Evolutionary conservation across 495 filamentous ascomycete species (phyloP).

Genomic region (Lasiosphaeris hirsuta): DNA sequence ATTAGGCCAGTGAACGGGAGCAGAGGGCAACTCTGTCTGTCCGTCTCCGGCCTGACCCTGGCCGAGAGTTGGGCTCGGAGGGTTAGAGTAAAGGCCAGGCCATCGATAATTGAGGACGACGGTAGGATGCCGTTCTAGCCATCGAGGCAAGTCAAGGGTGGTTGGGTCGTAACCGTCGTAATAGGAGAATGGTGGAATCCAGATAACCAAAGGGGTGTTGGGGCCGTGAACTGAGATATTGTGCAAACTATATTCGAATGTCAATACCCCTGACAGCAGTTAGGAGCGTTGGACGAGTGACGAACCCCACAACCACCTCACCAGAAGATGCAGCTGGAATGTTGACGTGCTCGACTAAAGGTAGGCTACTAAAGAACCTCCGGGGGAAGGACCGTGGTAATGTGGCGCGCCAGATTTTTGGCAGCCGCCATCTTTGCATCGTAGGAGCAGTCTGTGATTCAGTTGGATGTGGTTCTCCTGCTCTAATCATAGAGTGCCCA

Average conservation of each 20-base stretch:
- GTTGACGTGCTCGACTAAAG: slow-evolving; percentile 13
- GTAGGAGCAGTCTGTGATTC: background rate
- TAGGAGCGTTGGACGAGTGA: background rate
- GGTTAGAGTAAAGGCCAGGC: slow-evolving; percentile 12
- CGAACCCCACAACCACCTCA: slow-evolving; percentile 23
- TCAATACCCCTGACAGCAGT: too few species aligned
- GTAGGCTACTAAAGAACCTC: slow-evolving; percentile 10
- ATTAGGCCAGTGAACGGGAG: slow-evolving; percentile 40
- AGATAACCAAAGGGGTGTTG: slow-evolving; percentile 31
- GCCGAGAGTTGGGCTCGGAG: background rate
- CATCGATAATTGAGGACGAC: slow-evolving; percentile 46
- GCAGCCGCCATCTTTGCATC: slow-evolving; percentile 15
- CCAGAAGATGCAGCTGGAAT: slow-evolving; percentile 23
- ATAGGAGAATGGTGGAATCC: slow-evolving; percentile 34
- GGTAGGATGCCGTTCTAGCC: slow-evolving; percentile 28
- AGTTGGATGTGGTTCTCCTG: too few species aligned
- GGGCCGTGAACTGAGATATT: background rate
- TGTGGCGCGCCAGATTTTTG: background rate
- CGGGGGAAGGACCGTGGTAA: background rate
- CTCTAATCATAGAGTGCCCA: background rate
- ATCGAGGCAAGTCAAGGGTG: slow-evolving; percentile 25
- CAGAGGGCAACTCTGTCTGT: background rate
- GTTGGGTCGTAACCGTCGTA: background rate
- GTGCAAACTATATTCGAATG: slow-evolving; percentile 5
- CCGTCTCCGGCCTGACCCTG: background rate